Evolutionary conservation across 2,329 filamentous ascomycete genomes (phyloP), one percentile per base, ranked within the genome.

Genomic region (Verticillium klebahnii): DNA sequence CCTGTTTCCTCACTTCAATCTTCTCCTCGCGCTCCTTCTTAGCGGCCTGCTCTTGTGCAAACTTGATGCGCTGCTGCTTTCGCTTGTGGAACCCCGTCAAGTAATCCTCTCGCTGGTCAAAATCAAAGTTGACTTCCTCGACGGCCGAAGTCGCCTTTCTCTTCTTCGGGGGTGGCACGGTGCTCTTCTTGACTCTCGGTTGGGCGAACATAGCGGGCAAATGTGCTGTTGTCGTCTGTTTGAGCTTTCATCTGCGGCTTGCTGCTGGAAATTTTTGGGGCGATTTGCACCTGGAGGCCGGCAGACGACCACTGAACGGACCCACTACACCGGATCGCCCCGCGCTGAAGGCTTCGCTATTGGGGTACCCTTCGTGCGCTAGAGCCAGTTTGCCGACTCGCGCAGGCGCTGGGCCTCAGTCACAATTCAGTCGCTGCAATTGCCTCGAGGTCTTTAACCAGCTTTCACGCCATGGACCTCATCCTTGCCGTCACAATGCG

Each of bases 1-100:
- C 94, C 85, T 92, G 89, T 74, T 88, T 90, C 68, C 94, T 83
- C 61, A 89, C 80, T 62, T 84, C 80, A 62, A 93, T 84, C 72
- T 84, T 91, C 73, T 97, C 93, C 70, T 93, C 85, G 58, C 89
- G 87, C 57, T 89, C 92, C 72, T 85, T 88, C 75, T 92, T 89
- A 56, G 86, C 88, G 3, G 92, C 91, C 68, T 90, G 82, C 67
- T 95, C 92, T 71, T 95, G 90, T 1, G 94, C 94, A 75, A 89
- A 82, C 78, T 96, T 96, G 67, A 89, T 87, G 40, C 95, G 85
- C 74, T 92, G 90, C 60, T 91, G 79, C 76, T 97, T 98, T 75
- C 95, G 89, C 82, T 98, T 99, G 80, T 94, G 93, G 77, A 99
- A 99, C 2, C 95, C 95, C 0, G 93, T 97, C 62, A 99, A 82